Evolutionary conservation across 129 eudicot genomes (phyloP).

Genomic region (Flaveria ramosissima): DNA sequence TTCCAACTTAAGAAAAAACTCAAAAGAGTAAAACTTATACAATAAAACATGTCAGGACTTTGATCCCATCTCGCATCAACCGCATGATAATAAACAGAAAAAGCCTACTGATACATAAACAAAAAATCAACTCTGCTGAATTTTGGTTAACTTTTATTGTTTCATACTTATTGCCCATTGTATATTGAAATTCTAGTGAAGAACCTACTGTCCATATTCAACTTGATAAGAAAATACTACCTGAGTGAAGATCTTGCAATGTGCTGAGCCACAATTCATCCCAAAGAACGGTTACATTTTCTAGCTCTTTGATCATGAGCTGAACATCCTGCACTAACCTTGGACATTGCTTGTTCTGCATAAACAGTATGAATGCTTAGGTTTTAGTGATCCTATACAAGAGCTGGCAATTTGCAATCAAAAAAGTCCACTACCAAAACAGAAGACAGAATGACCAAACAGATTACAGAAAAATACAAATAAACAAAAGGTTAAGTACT

Average conservation of each 20-base stretch:
- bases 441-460: conserved; percentile 5
- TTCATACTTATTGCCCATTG: conserved; percentile 5
- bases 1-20: background rate
- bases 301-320: conserved; percentile 91
- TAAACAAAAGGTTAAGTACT: conserved; percentile 13
- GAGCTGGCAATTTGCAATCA: conserved; percentile 14
- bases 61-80: background rate
- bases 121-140: background rate
- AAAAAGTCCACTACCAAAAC: conserved; percentile 7
- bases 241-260: conserved; percentile 98
- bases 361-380: conserved; percentile 30
- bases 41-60: background rate
- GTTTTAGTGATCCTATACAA: conserved; percentile 10
- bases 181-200: background rate
- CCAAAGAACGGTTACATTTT: conserved; percentile 97
- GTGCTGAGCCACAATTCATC: conserved; percentile 99
- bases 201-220: background rate
- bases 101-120: background rate
- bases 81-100: conserved; percentile 6
- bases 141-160: background rate
- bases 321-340: conserved; percentile 84
- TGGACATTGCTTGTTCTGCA: conserved; percentile 93
- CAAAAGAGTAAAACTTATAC: background rate
- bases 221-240: conserved; percentile 38
- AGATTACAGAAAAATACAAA: conserved; percentile 2